Percentiles rank a stretch among this genome's conserved stretches.
Conservation (phyloP, 2,329 filamentous ascomycete species). For the Chrysoporthe austroafricana region DNA sequence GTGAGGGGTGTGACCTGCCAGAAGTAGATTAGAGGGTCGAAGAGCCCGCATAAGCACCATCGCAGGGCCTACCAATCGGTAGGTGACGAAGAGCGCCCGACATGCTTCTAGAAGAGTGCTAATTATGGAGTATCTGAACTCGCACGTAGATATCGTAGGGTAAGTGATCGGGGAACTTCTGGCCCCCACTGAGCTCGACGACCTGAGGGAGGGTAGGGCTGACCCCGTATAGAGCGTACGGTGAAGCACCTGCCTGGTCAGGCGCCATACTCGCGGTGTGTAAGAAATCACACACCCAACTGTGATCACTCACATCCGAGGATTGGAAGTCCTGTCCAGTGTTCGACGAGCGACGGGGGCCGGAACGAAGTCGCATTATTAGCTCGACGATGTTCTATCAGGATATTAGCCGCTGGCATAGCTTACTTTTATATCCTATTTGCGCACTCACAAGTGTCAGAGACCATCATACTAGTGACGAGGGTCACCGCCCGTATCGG, state of each 20-base stretch:
- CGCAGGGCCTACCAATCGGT: not conserved
- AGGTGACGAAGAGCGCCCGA: not conserved
- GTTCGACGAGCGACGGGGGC: not conserved
- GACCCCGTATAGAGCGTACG: not conserved
- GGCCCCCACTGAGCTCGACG: not conserved
- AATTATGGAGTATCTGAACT: not conserved
- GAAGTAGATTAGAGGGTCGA: not conserved
- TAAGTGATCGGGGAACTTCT: not conserved
- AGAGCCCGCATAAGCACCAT: not conserved
- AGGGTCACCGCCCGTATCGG: too few species aligned
- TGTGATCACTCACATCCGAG: not conserved
- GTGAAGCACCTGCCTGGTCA: slow-evolving; percentile 4
- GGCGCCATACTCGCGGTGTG: not conserved
- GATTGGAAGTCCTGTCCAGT: not conserved
- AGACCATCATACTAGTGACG: too few species aligned
- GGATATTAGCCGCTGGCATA: not conserved
- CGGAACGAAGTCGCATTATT: not conserved
- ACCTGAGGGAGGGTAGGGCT: not conserved
- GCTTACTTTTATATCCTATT: not conserved
- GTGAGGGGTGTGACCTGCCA: slow-evolving; percentile 9
- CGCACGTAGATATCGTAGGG: not conserved
- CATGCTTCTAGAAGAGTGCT: slow-evolving; percentile 6
- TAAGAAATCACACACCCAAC: not conserved
- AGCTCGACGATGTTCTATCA: not conserved
- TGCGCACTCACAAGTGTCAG: not conserved